These are phyloP conservation scores for Amphibolis antarctica DNA, from an alignment of 106 monocot species.

Conservation along the genomic window DNA sequence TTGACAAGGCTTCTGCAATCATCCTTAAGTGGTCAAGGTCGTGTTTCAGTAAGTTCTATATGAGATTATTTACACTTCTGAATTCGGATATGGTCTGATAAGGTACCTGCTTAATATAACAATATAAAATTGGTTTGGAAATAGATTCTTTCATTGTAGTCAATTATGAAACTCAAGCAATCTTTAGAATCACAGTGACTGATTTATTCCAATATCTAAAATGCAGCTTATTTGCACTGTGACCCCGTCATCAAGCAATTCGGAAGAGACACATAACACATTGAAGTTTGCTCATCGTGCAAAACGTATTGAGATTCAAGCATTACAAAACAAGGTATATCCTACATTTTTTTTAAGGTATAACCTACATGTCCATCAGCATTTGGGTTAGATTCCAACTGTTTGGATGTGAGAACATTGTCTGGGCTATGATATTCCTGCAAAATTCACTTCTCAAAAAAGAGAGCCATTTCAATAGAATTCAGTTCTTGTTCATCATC, in stretches of 20 bases:
- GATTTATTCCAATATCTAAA: not conserved
- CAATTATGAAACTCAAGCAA: not conserved
- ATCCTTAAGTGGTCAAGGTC: constrained; percentile 88
- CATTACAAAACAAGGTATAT: constrained; percentile 80
- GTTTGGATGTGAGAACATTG: no score
- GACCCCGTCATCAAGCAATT: constrained; percentile 86
- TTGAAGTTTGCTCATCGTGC: constrained; percentile 93
- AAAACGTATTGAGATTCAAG: constrained; percentile 78
- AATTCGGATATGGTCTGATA: not conserved
- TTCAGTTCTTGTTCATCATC: no score
- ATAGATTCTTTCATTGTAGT: not conserved
- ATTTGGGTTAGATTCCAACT: no score
- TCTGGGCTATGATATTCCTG: no score
- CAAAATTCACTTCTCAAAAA: no score
- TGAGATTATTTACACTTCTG: not conserved
- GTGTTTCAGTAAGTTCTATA: constrained; percentile 68
- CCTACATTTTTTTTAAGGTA: no score
- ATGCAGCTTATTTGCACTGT: constrained; percentile 79
- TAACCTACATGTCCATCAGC: not conserved
- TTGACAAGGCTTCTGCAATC: constrained; percentile 87
- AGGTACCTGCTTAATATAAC: no score
- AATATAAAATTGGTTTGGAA: not conserved
- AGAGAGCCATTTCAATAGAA: no score
- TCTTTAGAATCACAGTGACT: not conserved
- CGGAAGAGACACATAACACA: constrained; percentile 93